These are phyloP conservation scores for Saccharomycopsis selenospora DNA, from an alignment of 805 yeast species.

Conservation along the genomic window DNA sequence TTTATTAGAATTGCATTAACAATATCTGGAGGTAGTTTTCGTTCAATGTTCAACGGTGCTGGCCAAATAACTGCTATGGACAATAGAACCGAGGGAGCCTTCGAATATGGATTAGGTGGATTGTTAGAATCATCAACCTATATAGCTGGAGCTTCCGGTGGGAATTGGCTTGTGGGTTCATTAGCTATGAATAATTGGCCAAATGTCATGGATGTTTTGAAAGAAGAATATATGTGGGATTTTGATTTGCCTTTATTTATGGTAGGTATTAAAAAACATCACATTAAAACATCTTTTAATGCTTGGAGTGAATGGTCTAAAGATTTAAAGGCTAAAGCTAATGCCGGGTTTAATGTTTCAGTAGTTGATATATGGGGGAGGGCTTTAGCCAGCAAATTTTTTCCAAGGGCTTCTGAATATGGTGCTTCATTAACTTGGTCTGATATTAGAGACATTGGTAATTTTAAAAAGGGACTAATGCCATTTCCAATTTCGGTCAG, in stretches of 20 bases:
- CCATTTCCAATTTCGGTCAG: constrained; percentile 65
- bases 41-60: constrained; percentile 57
- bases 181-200: constrained; percentile 31
- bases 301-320: constrained; percentile 21
- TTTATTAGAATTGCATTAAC: constrained; percentile 43
- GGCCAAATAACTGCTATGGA: constrained; percentile 50
- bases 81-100: constrained; percentile 33
- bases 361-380: constrained; percentile 64
- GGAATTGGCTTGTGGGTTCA: constrained; percentile 55
- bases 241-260: constrained; percentile 4
- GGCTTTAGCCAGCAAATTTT: constrained; percentile 53
- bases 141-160: constrained; percentile 56
- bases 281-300: constrained; percentile 9
- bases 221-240: constrained; percentile 33
- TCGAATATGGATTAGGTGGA: constrained; percentile 38
- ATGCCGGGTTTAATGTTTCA: constrained; percentile 50
- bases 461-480: constrained; percentile 51
- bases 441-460: constrained; percentile 36
- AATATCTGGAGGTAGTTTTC: constrained; percentile 53
- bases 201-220: constrained; percentile 28
- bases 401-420: constrained; percentile 33
- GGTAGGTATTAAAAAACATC: constrained; percentile 3
- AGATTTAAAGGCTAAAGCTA: constrained; percentile 38
- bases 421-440: constrained; percentile 10
- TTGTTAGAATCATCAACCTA: constrained; percentile 45